Base-by-base conservation (phyloP, 2,329 filamentous ascomycete species). In the Pestalotiopsis sp. region DNA sequence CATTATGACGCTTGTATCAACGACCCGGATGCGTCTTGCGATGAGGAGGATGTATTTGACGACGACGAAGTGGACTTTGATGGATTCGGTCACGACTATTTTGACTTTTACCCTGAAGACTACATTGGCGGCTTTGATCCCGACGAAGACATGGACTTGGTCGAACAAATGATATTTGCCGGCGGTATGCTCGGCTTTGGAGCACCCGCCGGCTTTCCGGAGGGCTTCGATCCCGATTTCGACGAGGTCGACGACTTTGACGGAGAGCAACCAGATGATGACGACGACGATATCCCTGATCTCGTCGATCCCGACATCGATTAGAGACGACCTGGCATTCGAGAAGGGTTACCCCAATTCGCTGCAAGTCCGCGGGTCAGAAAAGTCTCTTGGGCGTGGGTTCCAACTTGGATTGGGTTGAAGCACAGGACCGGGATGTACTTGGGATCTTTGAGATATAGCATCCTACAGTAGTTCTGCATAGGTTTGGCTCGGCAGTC, bases 251-350 rank as follows among this genome's bases (percentile, higher is more conserved):
- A 62, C 11, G 59, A 62, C 25, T 20, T 20, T 25, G 59, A 62
- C 0, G 59, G n/a, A 1, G 31, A 62, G 7, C 12, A 39, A 39
- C 27, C 14, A 39, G 59, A 62, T 3, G 59, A 62, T 11, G 59
- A 62, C 36, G 59, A 41, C 13, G 59, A 36, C 38, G 59, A 62
- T n/a, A 36, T 62, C 11, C 59, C 59, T 39, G 59, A 62, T 39
- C 36, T 62, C 12, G 20, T 62, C 38, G 59, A 62, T 39, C 25
- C 59, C 11, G 36, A 39, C 12, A n/a, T 20, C 27, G 14, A 62
- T 5, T 31, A 39, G 11, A 20, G 13, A 62, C 7, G 38, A 13
- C 27, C 3, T 14, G 6, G 20, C 27, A 3, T 59, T 27, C 6
- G 6, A 59, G 27, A 27, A 17, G 9, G 13, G 4, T 12, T 3